Percentiles rank a stretch among this genome's conserved stretches.
These are phyloP conservation scores for Urostyla sp. DNA, from an alignment of 73 alveolate genomes.

Conservation along the genomic window DNA sequence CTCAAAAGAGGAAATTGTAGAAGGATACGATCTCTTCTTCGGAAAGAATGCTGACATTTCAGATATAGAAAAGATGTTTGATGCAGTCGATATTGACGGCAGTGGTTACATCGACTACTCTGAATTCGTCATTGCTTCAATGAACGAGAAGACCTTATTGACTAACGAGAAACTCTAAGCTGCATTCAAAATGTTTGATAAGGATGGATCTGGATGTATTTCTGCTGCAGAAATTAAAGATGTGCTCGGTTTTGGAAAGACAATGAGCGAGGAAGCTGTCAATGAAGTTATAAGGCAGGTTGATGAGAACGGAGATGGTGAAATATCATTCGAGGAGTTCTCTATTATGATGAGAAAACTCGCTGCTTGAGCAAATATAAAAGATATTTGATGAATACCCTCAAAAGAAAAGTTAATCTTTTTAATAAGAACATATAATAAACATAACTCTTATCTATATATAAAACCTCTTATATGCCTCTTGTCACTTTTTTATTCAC, in stretches of 20 bases:
- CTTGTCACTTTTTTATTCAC: no score
- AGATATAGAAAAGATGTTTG: slow-evolving; percentile 81
- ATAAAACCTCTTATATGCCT: no score
- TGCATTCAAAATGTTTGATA: slow-evolving; percentile 86
- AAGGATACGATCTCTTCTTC: slow-evolving; percentile 82
- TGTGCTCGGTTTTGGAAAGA: slow-evolving; percentile 7
- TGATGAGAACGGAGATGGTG: slow-evolving; percentile 63
- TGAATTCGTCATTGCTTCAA: slow-evolving; percentile 88
- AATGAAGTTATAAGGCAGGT: slow-evolving; percentile 49
- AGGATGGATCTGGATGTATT: slow-evolving; percentile 59
- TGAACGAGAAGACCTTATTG: slow-evolving; percentile 79
- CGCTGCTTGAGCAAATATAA: not conserved
- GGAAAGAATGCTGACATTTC: slow-evolving; percentile 72
- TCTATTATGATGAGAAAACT: slow-evolving; percentile 31
- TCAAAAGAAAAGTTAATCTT: no score
- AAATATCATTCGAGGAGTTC: slow-evolving; percentile 60
- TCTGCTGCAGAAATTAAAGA: slow-evolving; percentile 65
- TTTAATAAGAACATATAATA: no score
- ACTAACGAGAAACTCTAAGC: slow-evolving; percentile 83
- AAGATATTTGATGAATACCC: no score
- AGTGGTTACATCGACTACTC: slow-evolving; percentile 87
- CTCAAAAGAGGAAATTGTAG: slow-evolving; percentile 77
- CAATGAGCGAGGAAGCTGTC: not conserved
- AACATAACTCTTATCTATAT: no score
- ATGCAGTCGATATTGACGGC: slow-evolving; percentile 82